Conservation (phyloP, 176 grass and related monocot genomes). For the Avena sativa region DNA sequence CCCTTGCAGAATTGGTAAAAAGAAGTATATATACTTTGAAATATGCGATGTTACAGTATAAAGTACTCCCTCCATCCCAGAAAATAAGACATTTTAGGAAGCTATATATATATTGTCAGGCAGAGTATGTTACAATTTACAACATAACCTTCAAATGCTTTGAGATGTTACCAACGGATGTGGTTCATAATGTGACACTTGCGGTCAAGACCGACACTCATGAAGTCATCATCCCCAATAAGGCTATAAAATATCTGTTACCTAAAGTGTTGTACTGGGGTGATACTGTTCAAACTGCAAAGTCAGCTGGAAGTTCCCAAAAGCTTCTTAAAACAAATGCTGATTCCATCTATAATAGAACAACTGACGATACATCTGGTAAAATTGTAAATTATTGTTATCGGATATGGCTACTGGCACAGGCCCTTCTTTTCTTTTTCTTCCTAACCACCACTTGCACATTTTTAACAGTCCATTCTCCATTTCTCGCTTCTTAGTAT, state of each 20-base stretch:
- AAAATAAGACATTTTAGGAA: too few relatives aligned
- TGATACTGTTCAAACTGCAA: background rate
- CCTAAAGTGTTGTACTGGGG: background rate
- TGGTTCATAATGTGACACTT: conserved; percentile 15
- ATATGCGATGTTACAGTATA: background rate
- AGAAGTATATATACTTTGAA: background rate
- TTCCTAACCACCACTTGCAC: background rate
- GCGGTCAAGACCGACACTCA: background rate
- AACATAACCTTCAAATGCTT: conserved; percentile 22
- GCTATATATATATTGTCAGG: too few relatives aligned
- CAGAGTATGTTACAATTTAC: background rate
- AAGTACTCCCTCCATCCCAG: background rate
- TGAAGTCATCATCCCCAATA: conserved; percentile 3
- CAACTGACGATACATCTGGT: background rate
- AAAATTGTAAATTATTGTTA: background rate
- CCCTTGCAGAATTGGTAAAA: conserved; percentile 15
- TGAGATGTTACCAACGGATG: background rate
- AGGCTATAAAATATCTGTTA: conserved; percentile 5
- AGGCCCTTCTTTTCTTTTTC: background rate
- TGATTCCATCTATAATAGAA: background rate
- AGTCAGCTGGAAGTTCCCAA: background rate
- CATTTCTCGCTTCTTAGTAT: background rate
- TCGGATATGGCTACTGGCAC: background rate
- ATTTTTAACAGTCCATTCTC: background rate
- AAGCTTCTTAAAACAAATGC: background rate